Conservation (phyloP, 805 yeast species). For the Ogataea haglerorum region DNA sequence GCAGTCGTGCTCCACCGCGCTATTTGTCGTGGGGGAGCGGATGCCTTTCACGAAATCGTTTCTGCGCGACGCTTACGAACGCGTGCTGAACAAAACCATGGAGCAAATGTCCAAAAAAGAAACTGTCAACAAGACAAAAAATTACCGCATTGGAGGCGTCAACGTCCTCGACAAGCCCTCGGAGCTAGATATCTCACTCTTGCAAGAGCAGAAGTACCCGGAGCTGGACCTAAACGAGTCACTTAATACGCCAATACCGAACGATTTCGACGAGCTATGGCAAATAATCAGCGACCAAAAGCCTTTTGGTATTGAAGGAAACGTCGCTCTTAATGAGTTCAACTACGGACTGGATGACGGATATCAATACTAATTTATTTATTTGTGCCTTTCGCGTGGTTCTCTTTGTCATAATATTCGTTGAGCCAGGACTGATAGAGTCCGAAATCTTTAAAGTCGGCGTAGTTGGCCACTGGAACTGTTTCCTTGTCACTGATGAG, state of each 20-base stretch:
- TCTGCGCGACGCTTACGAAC: conserved; percentile 23
- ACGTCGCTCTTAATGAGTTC: conserved; percentile 5
- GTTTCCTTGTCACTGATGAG: conserved; percentile 13
- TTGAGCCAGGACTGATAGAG: conserved; percentile 26
- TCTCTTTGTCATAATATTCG: conserved; percentile 10
- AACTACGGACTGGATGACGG: conserved; percentile 10
- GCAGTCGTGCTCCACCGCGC: conserved; percentile 25
- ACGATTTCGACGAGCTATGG: conserved; percentile 21
- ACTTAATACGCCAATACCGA: background rate
- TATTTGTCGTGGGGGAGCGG: conserved; percentile 25
- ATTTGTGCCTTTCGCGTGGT: background rate
- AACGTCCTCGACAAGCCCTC: conserved; percentile 12
- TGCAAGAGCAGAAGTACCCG: background rate
- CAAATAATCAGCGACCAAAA: conserved; percentile 20
- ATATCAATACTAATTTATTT: conserved; percentile 3
- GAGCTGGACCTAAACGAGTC: conserved; percentile 1
- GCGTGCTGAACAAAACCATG: conserved; percentile 17
- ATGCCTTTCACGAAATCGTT: conserved; percentile 22
- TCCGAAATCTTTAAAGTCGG: conserved; percentile 22
- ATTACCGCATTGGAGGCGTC: conserved; percentile 15
- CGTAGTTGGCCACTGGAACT: conserved; percentile 4
- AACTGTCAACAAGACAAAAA: background rate
- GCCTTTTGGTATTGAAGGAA: conserved; percentile 11
- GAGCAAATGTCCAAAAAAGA: conserved; percentile 17
- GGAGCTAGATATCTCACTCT: background rate